Conservation (phyloP, 768 basidiomycete genomes). For the Pleurotus sapidus region DNA sequence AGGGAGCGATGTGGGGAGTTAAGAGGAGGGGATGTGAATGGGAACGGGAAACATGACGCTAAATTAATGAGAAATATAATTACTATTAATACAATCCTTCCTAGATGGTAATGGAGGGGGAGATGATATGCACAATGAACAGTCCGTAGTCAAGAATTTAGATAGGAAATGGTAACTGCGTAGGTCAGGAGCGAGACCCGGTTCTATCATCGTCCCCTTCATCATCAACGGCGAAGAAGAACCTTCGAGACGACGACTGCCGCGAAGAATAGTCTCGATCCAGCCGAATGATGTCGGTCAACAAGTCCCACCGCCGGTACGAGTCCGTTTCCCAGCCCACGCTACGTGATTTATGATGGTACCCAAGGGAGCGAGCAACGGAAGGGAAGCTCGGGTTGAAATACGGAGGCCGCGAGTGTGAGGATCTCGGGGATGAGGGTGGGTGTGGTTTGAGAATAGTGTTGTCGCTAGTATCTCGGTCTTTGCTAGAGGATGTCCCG, state of each 20-base stretch:
- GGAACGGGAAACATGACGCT: background rate
- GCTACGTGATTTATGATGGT: constrained; percentile 9
- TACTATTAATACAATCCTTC: constrained; percentile 9
- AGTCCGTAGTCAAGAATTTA: background rate
- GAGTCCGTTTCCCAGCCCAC: constrained; percentile 43
- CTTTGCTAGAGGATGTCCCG: background rate
- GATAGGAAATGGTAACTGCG: background rate
- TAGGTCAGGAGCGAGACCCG: background rate
- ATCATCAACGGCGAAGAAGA: constrained; percentile 18
- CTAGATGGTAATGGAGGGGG: background rate
- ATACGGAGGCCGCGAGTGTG: constrained; percentile 1
- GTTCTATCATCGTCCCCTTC: constrained; percentile 16
- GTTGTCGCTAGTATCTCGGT: background rate
- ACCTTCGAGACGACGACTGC: constrained; percentile 11
- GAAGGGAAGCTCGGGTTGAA: constrained; percentile 8
- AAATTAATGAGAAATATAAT: background rate
- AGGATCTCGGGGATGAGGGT: background rate
- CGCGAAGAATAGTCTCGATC: constrained; percentile 18
- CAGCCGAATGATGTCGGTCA: constrained; percentile 38
- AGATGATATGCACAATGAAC: background rate
- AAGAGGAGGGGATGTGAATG: background rate
- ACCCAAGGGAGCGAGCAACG: background rate
- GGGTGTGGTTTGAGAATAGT: background rate
- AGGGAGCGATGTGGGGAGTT: background rate
- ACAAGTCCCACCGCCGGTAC: constrained; percentile 54